Base-by-base conservation (phyloP, 1,284 basidiomycete genomes). In the Xerocomus amazonicus region DNA sequence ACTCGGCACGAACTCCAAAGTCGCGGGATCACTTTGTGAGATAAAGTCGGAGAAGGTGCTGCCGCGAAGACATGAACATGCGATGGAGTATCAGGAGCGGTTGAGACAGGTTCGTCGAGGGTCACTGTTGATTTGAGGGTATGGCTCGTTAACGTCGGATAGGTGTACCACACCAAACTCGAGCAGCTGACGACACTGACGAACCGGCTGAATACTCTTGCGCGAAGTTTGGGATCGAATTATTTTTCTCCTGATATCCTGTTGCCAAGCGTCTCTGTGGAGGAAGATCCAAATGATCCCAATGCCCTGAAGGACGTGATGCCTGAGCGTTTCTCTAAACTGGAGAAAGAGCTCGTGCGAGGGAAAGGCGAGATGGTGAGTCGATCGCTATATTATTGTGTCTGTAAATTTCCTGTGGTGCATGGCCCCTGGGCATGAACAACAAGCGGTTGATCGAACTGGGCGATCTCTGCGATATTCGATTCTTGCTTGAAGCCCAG, bases 331-430 rank as follows among this genome's bases (percentile, higher is more conserved):
- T 89, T 92, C 62, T 77, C 80, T 33, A 82, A 74, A 58, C 70
- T 93, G 3, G 88, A 92, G 72, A 86, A 87, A 62, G 88, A 92
- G 61, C 75, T 92, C 16, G 80, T 86, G 4, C 74, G 85, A 47
- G 90, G 87, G 14, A 90, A 91, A 66, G 76, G 76, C 13, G 90
- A 92, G 77, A 76, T 90, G 38, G 87, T 90, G 58, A 63, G 87
- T 74, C 14, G 10, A 32, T 45, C 27, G 43, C 16, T 9, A 4
- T 26, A 33, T 27, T 28, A n/a, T 35, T 13, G 12, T 27, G 6
- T 27, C 2, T 8, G n/a, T n/a, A n/a, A 3, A 43, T 44, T 48
- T 19, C 28, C 12, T 33, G 31, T 0, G n/a, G 40, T 26, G 19
- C 43, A 16, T 39, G n/a, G 9, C 26, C 23, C 19, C 37, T 38